Base-by-base conservation (phyloP, 2,329 filamentous ascomycete genomes). In the Emergomyces orientalis region DNA sequence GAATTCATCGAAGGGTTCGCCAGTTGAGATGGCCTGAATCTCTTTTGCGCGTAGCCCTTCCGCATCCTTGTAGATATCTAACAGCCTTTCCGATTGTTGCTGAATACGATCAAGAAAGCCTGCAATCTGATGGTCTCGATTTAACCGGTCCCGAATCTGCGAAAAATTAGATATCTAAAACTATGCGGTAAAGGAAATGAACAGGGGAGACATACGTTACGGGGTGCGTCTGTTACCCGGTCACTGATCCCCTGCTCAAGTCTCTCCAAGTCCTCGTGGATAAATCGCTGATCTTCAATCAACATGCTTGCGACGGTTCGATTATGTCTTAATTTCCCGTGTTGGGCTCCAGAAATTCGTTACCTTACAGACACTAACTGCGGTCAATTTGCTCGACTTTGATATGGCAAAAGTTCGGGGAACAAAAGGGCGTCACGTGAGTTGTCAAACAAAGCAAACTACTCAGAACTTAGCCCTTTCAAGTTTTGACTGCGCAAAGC, bases 231-330 rank as follows among this genome's bases (percentile, higher is more conserved):
- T 66, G 86, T 83, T 65, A 95, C 85, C 71, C 92, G 89, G 78
- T 97, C 92, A 62, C 90, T 88, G 71, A 97, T 88, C 61, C 90
- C 94, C 75, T 96, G 91, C 78, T 99, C 94, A 64, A 99, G 84
- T 67, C 94, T 88, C 82, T 99, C 94, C 59, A 99, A 80, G 77
- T 99, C 94, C 84, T 99, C 94, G 71, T 97, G 92, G 70, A 97
- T 85, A 71, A 90, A 91, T 70, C 94, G 86, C 78, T 97, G 89
- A 70, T 97, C 92, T 81, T 99, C 95, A 67, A 97, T 79, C 69
- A 96, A 80, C 91, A 97, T 86, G 45, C 52, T 76, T 55, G 63
- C 58, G 49, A 52, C 47, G 19, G 13, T 57, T 39, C 19, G 17
- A 22, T 30, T 25, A 19, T 22, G 17, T 17, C 32, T 37, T 52